Conservation (phyloP, 371 early-diverging fungal genomes). For the Rhizopus arrhizus region DNA sequence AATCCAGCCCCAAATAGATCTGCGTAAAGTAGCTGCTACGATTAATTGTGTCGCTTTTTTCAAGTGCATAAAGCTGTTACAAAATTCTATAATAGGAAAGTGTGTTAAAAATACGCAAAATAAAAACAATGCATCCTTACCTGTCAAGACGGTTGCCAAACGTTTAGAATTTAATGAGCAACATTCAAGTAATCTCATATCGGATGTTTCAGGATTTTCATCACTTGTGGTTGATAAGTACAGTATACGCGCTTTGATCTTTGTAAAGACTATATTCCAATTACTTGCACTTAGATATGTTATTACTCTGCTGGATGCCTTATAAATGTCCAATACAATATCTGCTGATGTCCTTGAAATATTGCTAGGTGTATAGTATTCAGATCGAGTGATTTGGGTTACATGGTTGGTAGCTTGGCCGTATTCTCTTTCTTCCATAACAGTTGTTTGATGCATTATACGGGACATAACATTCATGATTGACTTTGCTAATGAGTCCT, state of each 20-base stretch:
- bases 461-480: constrained; percentile 65
- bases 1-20: constrained; percentile 90
- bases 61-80: constrained; percentile 62
- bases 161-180: constrained; percentile 74
- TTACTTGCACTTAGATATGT: constrained; percentile 82
- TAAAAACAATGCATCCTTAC: constrained; percentile 29
- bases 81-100: constrained; percentile 54
- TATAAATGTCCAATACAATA: constrained; percentile 64
- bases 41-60: constrained; percentile 71
- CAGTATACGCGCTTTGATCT: constrained; percentile 63
- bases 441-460: constrained; percentile 63
- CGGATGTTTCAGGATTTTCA: constrained; percentile 74
- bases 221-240: constrained; percentile 63
- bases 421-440: constrained; percentile 47
- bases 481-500: constrained; percentile 69
- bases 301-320: constrained; percentile 73
- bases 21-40: constrained; percentile 70
- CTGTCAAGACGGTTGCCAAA: constrained; percentile 67
- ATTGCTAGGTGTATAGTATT: constrained; percentile 37
- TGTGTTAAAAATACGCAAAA: neutral
- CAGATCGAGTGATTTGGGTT: constrained; percentile 56
- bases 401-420: constrained; percentile 41
- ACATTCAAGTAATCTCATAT: constrained; percentile 77
- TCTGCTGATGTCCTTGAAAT: constrained; percentile 43
- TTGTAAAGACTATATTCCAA: constrained; percentile 74